phyloP scores from a whole-genome alignment of 2,329 filamentous ascomycete genomes.

The Claviceps humidiphila region DNA sequence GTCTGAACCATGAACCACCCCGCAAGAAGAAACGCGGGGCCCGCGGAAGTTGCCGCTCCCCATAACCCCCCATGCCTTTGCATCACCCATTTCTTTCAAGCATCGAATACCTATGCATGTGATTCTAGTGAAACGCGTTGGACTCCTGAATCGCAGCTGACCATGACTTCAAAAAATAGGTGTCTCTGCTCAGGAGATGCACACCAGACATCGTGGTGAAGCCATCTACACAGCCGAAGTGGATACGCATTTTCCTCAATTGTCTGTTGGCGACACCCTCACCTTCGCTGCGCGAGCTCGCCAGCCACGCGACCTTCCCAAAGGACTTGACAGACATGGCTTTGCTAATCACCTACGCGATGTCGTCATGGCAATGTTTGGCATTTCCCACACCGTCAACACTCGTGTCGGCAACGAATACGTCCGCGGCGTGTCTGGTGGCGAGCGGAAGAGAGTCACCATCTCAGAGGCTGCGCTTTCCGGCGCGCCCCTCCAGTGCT shows the following conservation, averaged over 20 bases:
- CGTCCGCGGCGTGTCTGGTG: slow-evolving; percentile 60
- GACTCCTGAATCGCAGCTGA: slow-evolving; percentile 1
- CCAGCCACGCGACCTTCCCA: slow-evolving; percentile 47
- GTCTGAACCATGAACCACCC: too few species aligned
- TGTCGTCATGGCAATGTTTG: slow-evolving; percentile 64
- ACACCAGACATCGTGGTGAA: slow-evolving; percentile 65
- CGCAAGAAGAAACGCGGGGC: slow-evolving; percentile 2
- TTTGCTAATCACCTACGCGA: slow-evolving; percentile 48
- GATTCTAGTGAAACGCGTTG: too few species aligned
- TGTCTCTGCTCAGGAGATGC: slow-evolving; percentile 60
- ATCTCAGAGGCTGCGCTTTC: slow-evolving; percentile 49
- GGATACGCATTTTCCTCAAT: slow-evolving; percentile 66
- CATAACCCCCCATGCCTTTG: background rate
- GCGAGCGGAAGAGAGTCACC: slow-evolving; percentile 56
- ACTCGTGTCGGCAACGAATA: slow-evolving; percentile 65
- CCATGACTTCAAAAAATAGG: slow-evolving; percentile 23
- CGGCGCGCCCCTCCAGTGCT: slow-evolving; percentile 47
- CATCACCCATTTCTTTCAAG: background rate
- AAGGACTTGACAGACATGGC: slow-evolving; percentile 37
- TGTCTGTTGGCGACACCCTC: slow-evolving; percentile 67
- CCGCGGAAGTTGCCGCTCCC: slow-evolving; percentile 5
- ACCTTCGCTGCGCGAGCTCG: slow-evolving; percentile 63
- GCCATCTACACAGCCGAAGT: slow-evolving; percentile 79
- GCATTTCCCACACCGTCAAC: slow-evolving; percentile 59
- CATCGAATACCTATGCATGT: too few species aligned